Evolutionary conservation across 1,139 yeast species (phyloP), one percentile per base, ranked within the genome.

Genomic region (Pichia sp.): DNA sequence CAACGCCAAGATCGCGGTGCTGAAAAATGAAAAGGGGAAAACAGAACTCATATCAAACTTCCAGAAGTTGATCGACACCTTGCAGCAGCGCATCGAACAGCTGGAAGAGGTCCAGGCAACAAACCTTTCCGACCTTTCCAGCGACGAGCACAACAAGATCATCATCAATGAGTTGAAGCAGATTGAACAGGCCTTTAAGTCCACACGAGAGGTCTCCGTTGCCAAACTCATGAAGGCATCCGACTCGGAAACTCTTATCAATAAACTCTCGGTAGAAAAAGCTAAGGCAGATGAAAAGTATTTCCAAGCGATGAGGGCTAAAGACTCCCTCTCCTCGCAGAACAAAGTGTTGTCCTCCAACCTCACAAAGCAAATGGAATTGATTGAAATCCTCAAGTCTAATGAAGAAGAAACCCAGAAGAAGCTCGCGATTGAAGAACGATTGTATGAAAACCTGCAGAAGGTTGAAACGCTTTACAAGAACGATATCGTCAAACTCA

Each of bases 221-320:
- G 76, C 79, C 49, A 90, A 88, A 65, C 75, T 86, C 16, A 68
- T 72, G 30, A 80, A 76, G 52, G 73, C 77, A 36, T 70, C 78
- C 3, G 95, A 87, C 49, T 81, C 82, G 40, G 97, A 90, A 61
- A 81, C 83, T 43, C 72, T 84, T 57, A 73, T 87, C 45, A 81
- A 85, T 59, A 87, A 88, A 62, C 74, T 90, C 50, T 82, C 83
- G 10, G 81, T 89, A 32, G 97, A 93, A 64, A 93, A 93, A 69
- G 80, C 85, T 41, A 90, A 90, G 66, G 97, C 98, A 0, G 98
- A 93, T 68, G 97, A 93, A 65, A 93, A 92, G 71, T 95, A 93
- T 68, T 92, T 92, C 70, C 88, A 95, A 13, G 90, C 97, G 7
- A 93, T 93, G 98, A 80, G 97, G 63, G 76, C 88, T 4, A 89